A percentile compares a stretch with the other conserved stretches of the same genome.
Conservation (phyloP, 345 rosid genomes). For the Lepidium africanum region DNA sequence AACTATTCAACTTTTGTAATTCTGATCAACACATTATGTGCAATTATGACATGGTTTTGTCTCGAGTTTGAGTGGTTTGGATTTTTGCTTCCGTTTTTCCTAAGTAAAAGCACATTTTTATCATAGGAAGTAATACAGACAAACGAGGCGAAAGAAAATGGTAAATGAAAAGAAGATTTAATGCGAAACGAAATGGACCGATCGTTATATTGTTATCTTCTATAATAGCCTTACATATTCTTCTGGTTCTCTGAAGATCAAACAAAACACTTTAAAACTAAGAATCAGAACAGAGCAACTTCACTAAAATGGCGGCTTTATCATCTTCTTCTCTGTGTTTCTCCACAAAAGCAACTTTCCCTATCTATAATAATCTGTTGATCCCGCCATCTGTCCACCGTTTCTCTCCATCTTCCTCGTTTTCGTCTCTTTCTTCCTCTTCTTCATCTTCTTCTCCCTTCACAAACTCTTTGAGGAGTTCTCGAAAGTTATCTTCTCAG, state of each 20-base stretch:
- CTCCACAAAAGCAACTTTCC: constrained; percentile 19
- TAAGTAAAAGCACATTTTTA: background rate
- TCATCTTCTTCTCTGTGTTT: constrained; percentile 27
- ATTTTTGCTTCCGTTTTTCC: background rate
- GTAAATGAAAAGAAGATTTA: background rate
- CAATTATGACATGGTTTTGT: background rate
- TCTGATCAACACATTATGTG: background rate
- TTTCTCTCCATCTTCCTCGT: constrained; percentile 20
- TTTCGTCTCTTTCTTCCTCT: constrained; percentile 13
- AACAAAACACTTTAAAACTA: background rate
- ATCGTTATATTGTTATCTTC: constrained; percentile 21
- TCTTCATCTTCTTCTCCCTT: constrained; percentile 30
- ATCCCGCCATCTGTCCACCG: constrained; percentile 24
- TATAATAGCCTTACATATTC: constrained; percentile 10
- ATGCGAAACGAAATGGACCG: constrained; percentile 3
- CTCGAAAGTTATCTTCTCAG: constrained; percentile 23
- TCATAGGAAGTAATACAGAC: too few species aligned
- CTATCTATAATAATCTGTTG: background rate
- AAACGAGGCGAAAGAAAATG: background rate
- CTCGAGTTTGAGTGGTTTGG: background rate
- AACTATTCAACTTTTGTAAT: too few species aligned
- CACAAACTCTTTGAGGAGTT: constrained; percentile 12
- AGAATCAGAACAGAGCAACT: background rate
- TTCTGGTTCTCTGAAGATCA: constrained; percentile 5
- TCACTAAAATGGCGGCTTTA: constrained; percentile 18